Conservation (phyloP, 768 basidiomycete genomes). For the Tulasnella sp. region DNA sequence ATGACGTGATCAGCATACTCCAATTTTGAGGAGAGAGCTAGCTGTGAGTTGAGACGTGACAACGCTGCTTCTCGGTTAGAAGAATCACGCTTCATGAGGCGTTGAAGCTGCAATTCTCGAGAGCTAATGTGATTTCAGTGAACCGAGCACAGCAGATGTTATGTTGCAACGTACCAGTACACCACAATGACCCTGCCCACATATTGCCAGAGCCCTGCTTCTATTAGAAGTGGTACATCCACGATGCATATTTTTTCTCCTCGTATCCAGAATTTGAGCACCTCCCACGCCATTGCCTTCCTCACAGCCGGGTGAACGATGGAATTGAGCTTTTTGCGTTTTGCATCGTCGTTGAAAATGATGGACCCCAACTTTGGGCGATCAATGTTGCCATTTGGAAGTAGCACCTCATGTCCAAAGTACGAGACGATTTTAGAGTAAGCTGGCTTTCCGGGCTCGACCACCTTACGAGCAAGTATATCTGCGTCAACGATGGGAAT, state of each 20-base stretch:
- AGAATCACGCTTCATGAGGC: constrained; percentile 64
- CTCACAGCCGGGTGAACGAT: constrained; percentile 91
- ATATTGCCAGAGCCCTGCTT: constrained; percentile 71
- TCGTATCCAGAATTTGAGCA: constrained; percentile 56
- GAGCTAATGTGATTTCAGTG: constrained; percentile 41
- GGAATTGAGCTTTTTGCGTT: constrained; percentile 59
- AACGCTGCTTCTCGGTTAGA: constrained; percentile 54
- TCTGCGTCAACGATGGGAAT: constrained; percentile 92
- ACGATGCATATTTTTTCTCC: constrained; percentile 72
- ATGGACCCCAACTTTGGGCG: constrained; percentile 71
- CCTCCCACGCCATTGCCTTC: constrained; percentile 54
- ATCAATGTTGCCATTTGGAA: constrained; percentile 59
- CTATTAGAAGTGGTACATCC: constrained; percentile 87
- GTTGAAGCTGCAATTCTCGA: constrained; percentile 65
- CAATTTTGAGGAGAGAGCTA: constrained; percentile 66
- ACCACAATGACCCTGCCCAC: constrained; percentile 79
- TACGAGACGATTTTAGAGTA: constrained; percentile 49
- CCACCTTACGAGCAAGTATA: constrained; percentile 85
- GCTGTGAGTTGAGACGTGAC: constrained; percentile 64
- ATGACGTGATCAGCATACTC: constrained; percentile 74
- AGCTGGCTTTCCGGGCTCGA: constrained; percentile 80
- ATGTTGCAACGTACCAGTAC: constrained; percentile 52
- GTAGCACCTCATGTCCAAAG: constrained; percentile 62
- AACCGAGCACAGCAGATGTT: not conserved
- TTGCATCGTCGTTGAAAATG: constrained; percentile 64